Base-by-base conservation (phyloP, 2,329 filamentous ascomycete species). In the Hymenoscyphus infarciens region DNA sequence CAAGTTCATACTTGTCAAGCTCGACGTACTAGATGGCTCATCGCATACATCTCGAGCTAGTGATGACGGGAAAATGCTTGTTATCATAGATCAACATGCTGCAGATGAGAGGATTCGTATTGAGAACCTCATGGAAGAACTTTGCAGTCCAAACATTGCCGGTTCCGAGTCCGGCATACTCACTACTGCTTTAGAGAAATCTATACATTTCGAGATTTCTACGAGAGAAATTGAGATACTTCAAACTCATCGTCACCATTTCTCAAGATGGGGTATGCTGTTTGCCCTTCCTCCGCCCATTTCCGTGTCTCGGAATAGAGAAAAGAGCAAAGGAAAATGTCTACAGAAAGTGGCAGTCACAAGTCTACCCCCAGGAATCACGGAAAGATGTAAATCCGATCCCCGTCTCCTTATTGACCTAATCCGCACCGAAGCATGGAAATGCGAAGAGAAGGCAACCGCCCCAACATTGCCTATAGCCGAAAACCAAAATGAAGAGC, bases 11-110 rank as follows among this genome's bases (percentile, higher is more conserved):
- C 77, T 99, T 0, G 80, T 87, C 25, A 88, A 84, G 42, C 13
- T 71, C 1, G 31, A 55, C 33, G 35, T 53, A n/a, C 13, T 11
- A 38, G 35, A 38, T 13, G 19, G 45, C n/a, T 19, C 19, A 3
- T n/a, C 39, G 15, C 3, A 42, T 42, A 7, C 39, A 42, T 27
- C 25, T 27, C 39, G 15, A n/a, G 6, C 15, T 8, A 38, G 22
- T 15, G 56, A 64, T 45, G 66, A 73, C 2, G 19, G n/a, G 2
- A 31, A 39, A 13, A 68, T 86, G 1, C 77, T 98, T 4, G 81
- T 96, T 0, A 79, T 97, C 45, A 80, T 97, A 45, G 95, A 99
- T 71, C 95, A 99, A 72, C 95, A 99, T 73, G 95, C 95, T 0
- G 95, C 93, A 2, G 94, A 97, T 73, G 95, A 99, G 77, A 84